Conservation (phyloP, 2,329 filamentous ascomycete species). For the Epichloe gansuensis region DNA sequence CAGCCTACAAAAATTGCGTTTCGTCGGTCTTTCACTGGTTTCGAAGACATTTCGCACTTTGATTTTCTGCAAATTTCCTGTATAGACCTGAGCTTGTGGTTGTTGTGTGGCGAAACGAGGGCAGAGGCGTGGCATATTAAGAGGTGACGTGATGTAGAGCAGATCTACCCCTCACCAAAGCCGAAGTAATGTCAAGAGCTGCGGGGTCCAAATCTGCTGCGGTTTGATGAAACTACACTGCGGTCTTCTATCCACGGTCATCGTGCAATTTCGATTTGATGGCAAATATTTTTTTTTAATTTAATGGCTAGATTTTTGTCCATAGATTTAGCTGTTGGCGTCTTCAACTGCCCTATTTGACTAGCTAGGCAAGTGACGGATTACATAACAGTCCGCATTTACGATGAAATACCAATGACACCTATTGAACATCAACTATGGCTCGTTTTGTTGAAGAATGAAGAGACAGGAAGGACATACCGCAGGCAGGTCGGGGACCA, state of each 20-base stretch:
- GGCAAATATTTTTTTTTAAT: neutral
- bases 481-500: constrained; percentile 84
- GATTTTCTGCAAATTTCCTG: neutral
- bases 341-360: too few relatives aligned
- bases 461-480: constrained; percentile 37
- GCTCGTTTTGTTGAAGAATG: neutral
- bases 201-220: neutral
- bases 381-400: constrained; percentile 22
- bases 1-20: neutral
- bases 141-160: neutral
- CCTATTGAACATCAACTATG: constrained; percentile 30
- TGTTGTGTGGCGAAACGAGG: neutral
- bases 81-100: neutral
- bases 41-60: neutral
- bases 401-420: constrained; percentile 81
- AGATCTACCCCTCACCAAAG: neutral
- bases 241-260: neutral
- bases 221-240: neutral
- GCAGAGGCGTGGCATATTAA: neutral
- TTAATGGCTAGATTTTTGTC: neutral
- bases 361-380: neutral
- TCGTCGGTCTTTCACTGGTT: neutral
- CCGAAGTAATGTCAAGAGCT: neutral
- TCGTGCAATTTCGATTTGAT: neutral
- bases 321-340: too few relatives aligned